Percentiles rank a stretch among this genome's conserved stretches.
Conservation (phyloP, 352 stramenopile genomes). For the Lagenidium giganteum region DNA sequence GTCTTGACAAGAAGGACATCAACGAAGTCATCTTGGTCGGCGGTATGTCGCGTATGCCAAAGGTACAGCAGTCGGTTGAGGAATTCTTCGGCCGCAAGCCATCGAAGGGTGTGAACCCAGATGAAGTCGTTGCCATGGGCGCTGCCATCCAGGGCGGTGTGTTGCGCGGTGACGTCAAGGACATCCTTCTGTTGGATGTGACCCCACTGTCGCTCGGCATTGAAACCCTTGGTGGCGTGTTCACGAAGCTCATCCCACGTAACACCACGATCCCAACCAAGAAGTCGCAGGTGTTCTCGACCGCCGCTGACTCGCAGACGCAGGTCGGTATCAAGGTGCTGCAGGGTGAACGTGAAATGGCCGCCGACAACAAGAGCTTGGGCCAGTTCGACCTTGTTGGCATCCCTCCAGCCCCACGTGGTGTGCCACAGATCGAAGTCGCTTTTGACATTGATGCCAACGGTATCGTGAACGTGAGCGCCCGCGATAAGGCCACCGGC, state of each 20-base stretch:
- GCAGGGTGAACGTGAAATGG: slow-evolving; percentile 98
- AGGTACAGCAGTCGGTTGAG: slow-evolving; percentile 95
- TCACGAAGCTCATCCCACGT: slow-evolving; percentile 96
- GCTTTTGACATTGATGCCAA: slow-evolving; percentile 99
- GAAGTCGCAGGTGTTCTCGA: slow-evolving; percentile 98
- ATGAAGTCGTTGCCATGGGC: slow-evolving; percentile 98
- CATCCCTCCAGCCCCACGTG: slow-evolving; percentile 94
- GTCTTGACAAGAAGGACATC: slow-evolving; percentile 91
- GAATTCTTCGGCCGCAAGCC: slow-evolving; percentile 96
- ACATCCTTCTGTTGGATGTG: slow-evolving; percentile 98
- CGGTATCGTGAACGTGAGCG: slow-evolving; percentile 97
- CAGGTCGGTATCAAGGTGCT: slow-evolving; percentile 97
- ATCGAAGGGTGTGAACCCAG: slow-evolving; percentile 96
- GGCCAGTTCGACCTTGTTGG: slow-evolving; percentile 97
- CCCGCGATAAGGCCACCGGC: slow-evolving; percentile 97
- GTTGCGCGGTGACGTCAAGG: slow-evolving; percentile 96
- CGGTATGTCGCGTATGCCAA: slow-evolving; percentile 98
- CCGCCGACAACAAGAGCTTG: slow-evolving; percentile 96
- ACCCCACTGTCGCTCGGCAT: slow-evolving; percentile 98
- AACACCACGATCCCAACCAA: slow-evolving; percentile 99
- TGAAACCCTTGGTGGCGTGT: slow-evolving; percentile 97
- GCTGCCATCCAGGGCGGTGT: slow-evolving; percentile 97
- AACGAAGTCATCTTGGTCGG: slow-evolving; percentile 98
- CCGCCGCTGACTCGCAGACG: slow-evolving; percentile 97
- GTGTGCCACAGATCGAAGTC: slow-evolving; percentile 97